Evolutionary conservation across 176 grass and related monocot genomes (phyloP), one percentile per base, ranked within the genome.

Genomic region (Avena insularis): DNA sequence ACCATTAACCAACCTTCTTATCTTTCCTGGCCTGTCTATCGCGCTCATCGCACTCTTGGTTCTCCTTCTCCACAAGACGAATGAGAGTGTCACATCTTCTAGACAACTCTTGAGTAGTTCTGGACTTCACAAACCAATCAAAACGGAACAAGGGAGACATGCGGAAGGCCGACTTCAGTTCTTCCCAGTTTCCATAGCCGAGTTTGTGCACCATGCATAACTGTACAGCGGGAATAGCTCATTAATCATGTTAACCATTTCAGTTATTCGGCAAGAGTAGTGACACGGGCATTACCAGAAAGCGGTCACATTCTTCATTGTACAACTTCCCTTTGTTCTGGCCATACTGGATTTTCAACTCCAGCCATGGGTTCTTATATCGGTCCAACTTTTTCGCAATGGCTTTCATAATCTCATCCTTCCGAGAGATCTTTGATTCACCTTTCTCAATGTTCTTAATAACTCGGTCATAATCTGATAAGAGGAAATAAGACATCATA

Each of bases 41-140:
- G n/a, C 82, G 84, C 80, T 95, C 89, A 81, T 91, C 93, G 59
- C 85, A 85, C 77, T 95, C 93, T 84, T 95, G 91, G 66, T 91
- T 95, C 88, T 95, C 89, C 80, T 93, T 95, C 91, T 95, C 93
- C 25, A 95, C 93, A 12, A 95, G 87, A 14, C 93, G 88, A 50
- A 95, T 89, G 76, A 95, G 91, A 31, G 93, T 95, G 79, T 95
- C 93, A 20, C 93, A 91, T 31, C 93, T 89, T 57, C 91, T 93
- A 82, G 90, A 87, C 47, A 95, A 75, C 71, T 95, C 93, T 69
- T 95, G 93, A 64, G 84, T 87, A 16, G 93, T 93, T 16, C 93
- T 89, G 10, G 93, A 95, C 62, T 95, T 92, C 68, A 95, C 93
- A 83, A 95, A 95, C 93, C 93, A 95, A 85, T 93, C 93, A 58